Base-by-base conservation (phyloP, 139 green algal genomes). In the Dunaliella primolecta region DNA sequence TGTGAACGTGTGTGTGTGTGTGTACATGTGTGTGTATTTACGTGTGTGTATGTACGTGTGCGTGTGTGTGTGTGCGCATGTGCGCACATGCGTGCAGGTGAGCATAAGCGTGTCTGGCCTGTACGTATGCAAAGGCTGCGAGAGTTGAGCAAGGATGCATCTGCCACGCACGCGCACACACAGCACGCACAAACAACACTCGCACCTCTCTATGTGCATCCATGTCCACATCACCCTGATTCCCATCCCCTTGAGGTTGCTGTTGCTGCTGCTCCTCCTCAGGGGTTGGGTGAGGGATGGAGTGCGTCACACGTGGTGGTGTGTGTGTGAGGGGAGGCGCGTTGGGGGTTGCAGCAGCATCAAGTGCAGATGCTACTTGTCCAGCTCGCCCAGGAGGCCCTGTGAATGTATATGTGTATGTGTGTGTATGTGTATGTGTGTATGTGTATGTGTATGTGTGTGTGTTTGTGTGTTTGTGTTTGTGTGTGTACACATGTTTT, bases 361-460 rank as follows among this genome's bases (percentile, higher is more conserved):
- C 75, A 21, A 27, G n/a, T 32, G n/a, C 75, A n/a, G 75, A 27
- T 36, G 75, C 75, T 2, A 36, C 33, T 15, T 64, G 46, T 29
- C 75, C 75, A 36, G n/a, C 75, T 21, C n/a, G n/a, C 29, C 30
- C 75, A 37, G 75, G n/a, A 80, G 71, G 71, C 20, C 71, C 71
- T 81, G 76, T 38, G 34, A 55, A n/a, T 81, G 34, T 38, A n/a
- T 81, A 3, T 81, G 76, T 81, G 34, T 38, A 2, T 81, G 34
- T 55, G 76, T 81, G 34, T 81, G 76, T 38, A 21, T 36, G n/a
- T 36, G 32, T 36, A 2, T 36, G 34, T 79, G 72, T 79, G 30
- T 79, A 20, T 79, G 30, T 79, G 72, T 79, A 79, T 79, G 72
- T 79, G 30, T 79, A 20, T 79, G 30, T 79, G 72, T 77, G 29